Conservation (phyloP, 208 protist genomes). For the Crithidia acanthocephali region DNA sequence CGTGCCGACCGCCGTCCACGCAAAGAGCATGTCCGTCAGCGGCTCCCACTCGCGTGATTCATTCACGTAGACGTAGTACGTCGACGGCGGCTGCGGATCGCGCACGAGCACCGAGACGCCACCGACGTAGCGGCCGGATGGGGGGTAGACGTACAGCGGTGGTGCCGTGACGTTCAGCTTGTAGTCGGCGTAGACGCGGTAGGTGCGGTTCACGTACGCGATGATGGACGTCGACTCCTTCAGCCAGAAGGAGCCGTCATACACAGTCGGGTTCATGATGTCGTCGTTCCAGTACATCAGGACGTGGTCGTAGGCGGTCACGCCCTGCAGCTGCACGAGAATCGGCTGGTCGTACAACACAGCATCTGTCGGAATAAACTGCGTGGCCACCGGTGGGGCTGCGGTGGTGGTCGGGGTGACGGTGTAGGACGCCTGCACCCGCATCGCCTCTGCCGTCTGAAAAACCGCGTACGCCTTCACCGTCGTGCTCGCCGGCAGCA, state of each 20-base stretch:
- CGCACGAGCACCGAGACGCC: conserved; percentile 54
- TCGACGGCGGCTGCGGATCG: conserved; percentile 32
- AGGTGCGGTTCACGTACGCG: conserved; percentile 49
- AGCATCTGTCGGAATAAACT: conserved; percentile 37
- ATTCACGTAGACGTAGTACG: conserved; percentile 58
- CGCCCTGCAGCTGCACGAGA: conserved; percentile 43
- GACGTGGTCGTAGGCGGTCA: conserved; percentile 28
- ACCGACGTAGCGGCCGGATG: conserved; percentile 59
- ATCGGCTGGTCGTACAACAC: conserved; percentile 49
- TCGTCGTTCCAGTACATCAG: conserved; percentile 49
- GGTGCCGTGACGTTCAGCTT: conserved; percentile 33
- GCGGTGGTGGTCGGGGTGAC: conserved; percentile 20
- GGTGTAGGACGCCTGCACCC: conserved; percentile 43
- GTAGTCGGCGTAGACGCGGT: conserved; percentile 41
- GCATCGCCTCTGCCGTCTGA: conserved; percentile 24
- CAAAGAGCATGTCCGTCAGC: conserved; percentile 32
- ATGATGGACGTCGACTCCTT: conserved; percentile 41
- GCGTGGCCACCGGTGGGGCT: background rate
- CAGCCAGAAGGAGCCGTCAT: conserved; percentile 63
- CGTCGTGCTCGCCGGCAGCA: conserved; percentile 41
- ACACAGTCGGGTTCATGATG: conserved; percentile 33
- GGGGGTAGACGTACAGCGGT: conserved; percentile 51
- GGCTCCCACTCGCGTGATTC: conserved; percentile 19
- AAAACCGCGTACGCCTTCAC: conserved; percentile 50
- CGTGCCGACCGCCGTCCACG: conserved; percentile 33